Conservation (phyloP, 352 stramenopile genomes). For the Phytophthora idaei region DNA sequence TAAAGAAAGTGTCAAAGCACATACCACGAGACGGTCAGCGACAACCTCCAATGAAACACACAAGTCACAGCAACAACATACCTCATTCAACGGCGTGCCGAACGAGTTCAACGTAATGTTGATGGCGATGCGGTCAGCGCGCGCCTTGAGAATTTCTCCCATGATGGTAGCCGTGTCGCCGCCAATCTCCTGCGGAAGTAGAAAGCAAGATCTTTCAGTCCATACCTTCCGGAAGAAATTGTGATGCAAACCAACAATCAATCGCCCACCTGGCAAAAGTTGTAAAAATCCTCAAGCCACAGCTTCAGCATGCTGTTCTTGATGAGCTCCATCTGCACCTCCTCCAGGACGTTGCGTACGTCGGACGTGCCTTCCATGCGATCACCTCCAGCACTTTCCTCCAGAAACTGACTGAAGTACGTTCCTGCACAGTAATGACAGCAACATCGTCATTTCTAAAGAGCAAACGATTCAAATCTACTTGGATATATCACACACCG, state of each 20-base stretch:
- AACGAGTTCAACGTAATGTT: constrained; percentile 99
- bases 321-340: constrained; percentile 99
- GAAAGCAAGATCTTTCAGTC: constrained; percentile 1
- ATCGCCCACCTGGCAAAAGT: constrained; percentile 87
- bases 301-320: constrained; percentile 99
- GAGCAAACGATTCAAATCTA: background rate
- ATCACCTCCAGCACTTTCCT: constrained; percentile 91
- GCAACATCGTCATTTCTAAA: background rate
- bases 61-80: constrained; percentile 35
- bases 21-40: constrained; percentile 5
- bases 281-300: constrained; percentile 95
- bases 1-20: constrained; percentile 29
- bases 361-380: constrained; percentile 87
- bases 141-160: constrained; percentile 94
- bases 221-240: background rate
- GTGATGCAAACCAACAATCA: background rate
- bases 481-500: constrained; percentile 37
- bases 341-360: constrained; percentile 97
- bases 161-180: constrained; percentile 98
- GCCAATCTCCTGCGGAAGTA: constrained; percentile 81
- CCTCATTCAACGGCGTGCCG: constrained; percentile 90
- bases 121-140: constrained; percentile 98
- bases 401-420: constrained; percentile 98
- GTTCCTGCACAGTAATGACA: constrained; percentile 62
- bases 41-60: background rate